Percentiles rank a stretch among this genome's conserved stretches.
These are phyloP conservation scores for Tuber magnatum DNA, from an alignment of 495 filamentous ascomycete genomes.

Conservation along the genomic window DNA sequence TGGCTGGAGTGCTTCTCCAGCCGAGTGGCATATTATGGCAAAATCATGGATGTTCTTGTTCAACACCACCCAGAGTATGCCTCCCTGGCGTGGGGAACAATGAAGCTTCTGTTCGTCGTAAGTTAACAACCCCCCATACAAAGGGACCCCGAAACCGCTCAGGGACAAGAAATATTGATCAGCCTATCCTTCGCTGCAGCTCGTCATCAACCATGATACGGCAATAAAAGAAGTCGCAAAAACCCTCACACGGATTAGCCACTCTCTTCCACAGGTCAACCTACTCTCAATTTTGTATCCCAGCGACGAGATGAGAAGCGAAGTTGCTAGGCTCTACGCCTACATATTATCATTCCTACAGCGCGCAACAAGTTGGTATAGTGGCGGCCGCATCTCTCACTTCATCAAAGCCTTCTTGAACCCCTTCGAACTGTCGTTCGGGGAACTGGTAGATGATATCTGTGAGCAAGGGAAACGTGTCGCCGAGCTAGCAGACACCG, in stretches of 20 bases:
- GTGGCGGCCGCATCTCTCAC: not conserved
- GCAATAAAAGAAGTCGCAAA: slow-evolving; percentile 2
- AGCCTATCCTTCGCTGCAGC: not conserved
- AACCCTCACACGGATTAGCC: not conserved
- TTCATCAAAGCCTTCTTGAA: not conserved
- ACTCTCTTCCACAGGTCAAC: not conserved
- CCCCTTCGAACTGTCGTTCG: not conserved
- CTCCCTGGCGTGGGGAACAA: slow-evolving; percentile 37
- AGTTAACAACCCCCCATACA: not conserved
- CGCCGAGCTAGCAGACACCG: not conserved
- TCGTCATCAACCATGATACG: slow-evolving; percentile 4
- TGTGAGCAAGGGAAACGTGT: not conserved
- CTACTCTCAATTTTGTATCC: not conserved
- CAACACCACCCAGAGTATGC: slow-evolving; percentile 41
- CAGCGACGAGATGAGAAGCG: not conserved
- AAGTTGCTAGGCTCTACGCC: not conserved
- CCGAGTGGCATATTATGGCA: slow-evolving; percentile 27
- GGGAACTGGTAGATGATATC: not conserved
- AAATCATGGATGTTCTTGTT: slow-evolving; percentile 29
- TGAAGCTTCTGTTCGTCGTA: slow-evolving; percentile 39
- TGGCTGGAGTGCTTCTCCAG: slow-evolving; percentile 8
- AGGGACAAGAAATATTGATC: not conserved
- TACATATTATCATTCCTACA: slow-evolving; percentile 4
- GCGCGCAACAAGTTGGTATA: slow-evolving; percentile 1
- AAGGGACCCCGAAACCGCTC: not conserved